Base-by-base conservation (phyloP, 768 basidiomycete genomes). In the Mycena kentingensis region DNA sequence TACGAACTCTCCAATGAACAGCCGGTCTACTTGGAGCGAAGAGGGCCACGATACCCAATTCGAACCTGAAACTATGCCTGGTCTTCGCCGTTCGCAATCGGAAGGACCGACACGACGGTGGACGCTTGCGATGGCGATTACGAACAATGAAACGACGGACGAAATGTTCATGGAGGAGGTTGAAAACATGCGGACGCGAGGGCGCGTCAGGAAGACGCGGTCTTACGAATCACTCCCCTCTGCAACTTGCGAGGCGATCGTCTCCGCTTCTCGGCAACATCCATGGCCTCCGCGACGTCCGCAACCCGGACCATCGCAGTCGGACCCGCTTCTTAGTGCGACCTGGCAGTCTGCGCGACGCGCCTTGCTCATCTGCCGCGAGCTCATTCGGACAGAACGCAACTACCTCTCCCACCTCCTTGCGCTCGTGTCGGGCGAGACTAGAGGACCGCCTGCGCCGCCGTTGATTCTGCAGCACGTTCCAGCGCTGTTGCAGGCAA, bases 111-210 rank as follows among this genome's bases (percentile, higher is more conserved):
- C 31, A 35, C 52, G 69, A 31, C 65, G 68, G 10, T 74, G 71
- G 73, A 77, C 72, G 2, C 70, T 81, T 41, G 77, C 77, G 2
- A 77, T 74, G 62, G 79, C 76, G 15, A 74, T 82, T 54, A 78
- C 73, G 24, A 76, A 81, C 42, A 74, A 80, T 24, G 74, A 66
- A 16, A 68, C 81, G 43, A 72, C 79, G 2, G 79, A 83, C 60
- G 80, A 80, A 57, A 73, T 68, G 29, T 67, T 83, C 11, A 71
- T 82, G 5, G 67, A 75, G 42, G 70, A 70, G 41, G 68, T 83
- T 22, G 81, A 83, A 60, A 64, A 65, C 19, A 74, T 81, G 57
- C 66, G 74, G 26, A 63, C 55, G 26, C 52, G 51, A 61, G 62
- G 64, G 57, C 41, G 63, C 58, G 52, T 64, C 52, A 46, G 58